Evolutionary conservation across 331 rosid genomes (phyloP), one percentile per base, ranked within the genome.

Genomic region (Quercus tomentella): DNA sequence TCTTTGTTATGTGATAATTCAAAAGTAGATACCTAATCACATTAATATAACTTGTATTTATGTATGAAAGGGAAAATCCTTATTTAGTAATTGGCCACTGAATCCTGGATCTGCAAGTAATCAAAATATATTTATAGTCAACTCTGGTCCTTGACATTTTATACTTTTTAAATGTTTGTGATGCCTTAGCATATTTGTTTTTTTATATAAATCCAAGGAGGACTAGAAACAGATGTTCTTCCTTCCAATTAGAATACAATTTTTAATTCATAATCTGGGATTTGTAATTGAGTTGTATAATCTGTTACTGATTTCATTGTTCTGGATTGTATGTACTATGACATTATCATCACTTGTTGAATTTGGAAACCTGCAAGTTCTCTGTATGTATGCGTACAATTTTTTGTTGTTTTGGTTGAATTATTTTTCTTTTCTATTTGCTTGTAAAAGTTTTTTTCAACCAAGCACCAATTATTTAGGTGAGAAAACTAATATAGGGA

Each of bases 11-110:
- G 30, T 58, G 4, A 58, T 58, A 58, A 11, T 77, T 23, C 26
- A 33, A 77, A 75, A 78, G 43, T 72, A 56, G 71, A 21, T 60
- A 72, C 84, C 82, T 72, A 83, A 87, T 81, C 82, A 71, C 73
- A 77, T 83, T 58, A 57, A 65, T 71, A 11, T 72, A 7, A 17
- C 70, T 16, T 58, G 63, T n/a, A 70, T 56, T 23, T 52, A 35
- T 49, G 58, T 58, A 15, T 69, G 22, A 35, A 35, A 35, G 60
- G 60, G 81, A 28, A 16, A 51, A 75, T 57, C 61, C 71, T 51
- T 25, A 68, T 63, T 60, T 68, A 20, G 58, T 35, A 51, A 58
- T 72, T 68, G 73, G 57, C 71, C 74, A 41, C 54, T 45, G 17
- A 75, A 75, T 70, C 68, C 71, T 60, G 72, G 77, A 81, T 80